These are phyloP conservation scores for Berberis thunbergii DNA, from an alignment of 164 flowering plant species.

Conservation along the genomic window DNA sequence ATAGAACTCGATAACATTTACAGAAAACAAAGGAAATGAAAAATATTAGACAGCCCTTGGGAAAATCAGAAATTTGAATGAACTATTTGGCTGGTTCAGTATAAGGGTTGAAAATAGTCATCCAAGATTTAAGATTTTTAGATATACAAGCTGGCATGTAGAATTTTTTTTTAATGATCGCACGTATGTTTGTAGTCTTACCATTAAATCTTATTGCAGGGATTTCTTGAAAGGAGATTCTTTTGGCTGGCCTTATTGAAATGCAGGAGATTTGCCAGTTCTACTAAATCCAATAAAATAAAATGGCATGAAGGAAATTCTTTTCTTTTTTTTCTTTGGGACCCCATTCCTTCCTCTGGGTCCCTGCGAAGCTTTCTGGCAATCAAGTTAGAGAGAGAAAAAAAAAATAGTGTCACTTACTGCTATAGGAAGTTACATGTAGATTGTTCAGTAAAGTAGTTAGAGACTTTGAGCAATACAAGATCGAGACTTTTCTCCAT, in stretches of 20 bases:
- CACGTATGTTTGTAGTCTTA: neutral
- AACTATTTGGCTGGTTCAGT: neutral
- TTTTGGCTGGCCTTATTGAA: slow-evolving; percentile 29
- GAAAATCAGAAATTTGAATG: neutral
- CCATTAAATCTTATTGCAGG: slow-evolving; percentile 18
- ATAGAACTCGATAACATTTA: too few species aligned
- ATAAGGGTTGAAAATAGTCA: neutral
- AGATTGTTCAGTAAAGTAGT: too few species aligned
- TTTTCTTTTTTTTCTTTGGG: slow-evolving; percentile 1
- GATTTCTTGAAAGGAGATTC: slow-evolving; percentile 20
- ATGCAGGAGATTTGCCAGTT: slow-evolving; percentile 23
- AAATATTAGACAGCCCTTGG: neutral
- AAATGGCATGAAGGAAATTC: slow-evolving; percentile 3
- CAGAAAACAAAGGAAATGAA: too few species aligned
- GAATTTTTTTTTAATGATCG: neutral
- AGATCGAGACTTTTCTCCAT: too few species aligned
- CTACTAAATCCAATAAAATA: slow-evolving; percentile 20
- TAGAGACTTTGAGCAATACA: too few species aligned
- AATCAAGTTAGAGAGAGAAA: neutral
- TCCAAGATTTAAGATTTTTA: neutral
- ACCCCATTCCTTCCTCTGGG: slow-evolving; percentile 2
- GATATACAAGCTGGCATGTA: too few species aligned
- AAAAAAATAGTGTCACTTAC: too few species aligned
- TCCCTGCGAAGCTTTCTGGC: slow-evolving; percentile 2
- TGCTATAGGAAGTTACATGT: too few species aligned